Percentiles rank a stretch among this genome's conserved stretches.
These are phyloP conservation scores for Cordyceps pruinosa DNA, from an alignment of 2,329 filamentous ascomycete genomes.

Conservation along the genomic window DNA sequence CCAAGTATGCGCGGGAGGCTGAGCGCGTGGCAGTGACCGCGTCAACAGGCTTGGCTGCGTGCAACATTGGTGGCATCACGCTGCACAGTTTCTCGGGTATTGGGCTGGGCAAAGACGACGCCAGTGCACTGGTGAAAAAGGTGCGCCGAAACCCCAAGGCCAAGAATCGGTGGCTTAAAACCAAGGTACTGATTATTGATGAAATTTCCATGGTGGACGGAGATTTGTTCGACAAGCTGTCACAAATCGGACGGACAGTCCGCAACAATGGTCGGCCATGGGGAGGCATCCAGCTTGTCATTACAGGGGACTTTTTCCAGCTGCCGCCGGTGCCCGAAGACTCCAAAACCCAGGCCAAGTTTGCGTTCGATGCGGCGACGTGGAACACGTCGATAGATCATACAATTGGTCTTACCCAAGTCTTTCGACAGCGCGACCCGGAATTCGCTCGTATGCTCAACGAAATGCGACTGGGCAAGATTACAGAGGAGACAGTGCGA, in stretches of 20 bases:
- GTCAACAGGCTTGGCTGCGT: constrained; percentile 90
- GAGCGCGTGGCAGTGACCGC: constrained; percentile 90
- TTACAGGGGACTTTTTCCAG: constrained; percentile 98
- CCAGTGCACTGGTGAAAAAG: constrained; percentile 76
- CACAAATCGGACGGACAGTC: constrained; percentile 75
- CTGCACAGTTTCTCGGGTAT: constrained; percentile 95
- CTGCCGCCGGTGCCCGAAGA: constrained; percentile 84
- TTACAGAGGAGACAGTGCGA: constrained; percentile 67
- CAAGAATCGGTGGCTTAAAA: constrained; percentile 79
- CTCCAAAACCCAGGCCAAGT: constrained; percentile 64
- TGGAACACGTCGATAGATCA: constrained; percentile 93
- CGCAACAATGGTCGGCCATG: constrained; percentile 89
- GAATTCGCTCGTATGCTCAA: constrained; percentile 93
- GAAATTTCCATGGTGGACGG: constrained; percentile 99
- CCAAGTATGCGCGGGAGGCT: constrained; percentile 67
- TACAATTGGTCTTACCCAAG: constrained; percentile 89
- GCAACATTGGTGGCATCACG: constrained; percentile 93
- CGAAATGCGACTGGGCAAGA: constrained; percentile 86
- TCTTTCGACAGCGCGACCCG: constrained; percentile 90
- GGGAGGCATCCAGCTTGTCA: constrained; percentile 90
- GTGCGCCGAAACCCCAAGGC: constrained; percentile 84
- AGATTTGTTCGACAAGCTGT: constrained; percentile 92
- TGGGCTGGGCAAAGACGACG: constrained; percentile 85
- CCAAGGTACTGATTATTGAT: constrained; percentile 83
- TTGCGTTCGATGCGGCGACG: constrained; percentile 85